Percentiles rank a stretch among this genome's conserved stretches.
phyloP scores from a whole-genome alignment of 495 filamentous ascomycete genomes.

The Eremomyces bilateralis region DNA sequence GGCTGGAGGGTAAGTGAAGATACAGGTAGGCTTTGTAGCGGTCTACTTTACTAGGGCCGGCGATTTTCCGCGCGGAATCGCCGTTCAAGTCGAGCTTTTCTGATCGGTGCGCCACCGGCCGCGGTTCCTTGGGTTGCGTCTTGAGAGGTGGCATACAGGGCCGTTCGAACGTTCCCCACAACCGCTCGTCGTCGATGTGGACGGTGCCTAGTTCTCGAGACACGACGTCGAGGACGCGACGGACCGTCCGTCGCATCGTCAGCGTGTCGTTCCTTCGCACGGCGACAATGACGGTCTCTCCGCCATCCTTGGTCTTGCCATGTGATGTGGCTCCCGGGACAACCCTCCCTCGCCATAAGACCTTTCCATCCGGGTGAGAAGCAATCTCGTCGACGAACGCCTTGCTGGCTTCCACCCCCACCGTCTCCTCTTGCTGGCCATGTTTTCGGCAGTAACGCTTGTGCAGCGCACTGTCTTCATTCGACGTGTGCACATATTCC shows the following conservation, averaged over 20 bases:
- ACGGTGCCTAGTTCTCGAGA: conserved; percentile 43
- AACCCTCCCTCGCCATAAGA: too few species aligned
- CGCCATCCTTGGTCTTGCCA: too few species aligned
- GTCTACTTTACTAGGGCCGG: too few species aligned
- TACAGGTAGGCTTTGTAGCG: conserved; percentile 45
- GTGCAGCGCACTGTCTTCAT: conserved; percentile 41
- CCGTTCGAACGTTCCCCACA: too few species aligned
- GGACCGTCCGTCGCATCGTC: conserved; percentile 32
- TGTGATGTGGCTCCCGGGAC: too few species aligned
- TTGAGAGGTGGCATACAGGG: too few species aligned
- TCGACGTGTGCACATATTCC: conserved; percentile 46
- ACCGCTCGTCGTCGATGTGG: conserved; percentile 30
- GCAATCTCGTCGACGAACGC: conserved; percentile 29
- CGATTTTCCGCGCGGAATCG: too few species aligned
- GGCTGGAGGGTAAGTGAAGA: conserved; percentile 35
- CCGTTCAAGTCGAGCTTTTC: too few species aligned
- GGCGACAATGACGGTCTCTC: conserved; percentile 32
- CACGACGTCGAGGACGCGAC: conserved; percentile 43
- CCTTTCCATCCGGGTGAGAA: too few species aligned
- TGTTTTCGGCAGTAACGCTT: conserved; percentile 52
- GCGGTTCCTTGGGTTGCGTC: too few species aligned
- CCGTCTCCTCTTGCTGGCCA: conserved; percentile 36
- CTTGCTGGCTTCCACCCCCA: conserved; percentile 42
- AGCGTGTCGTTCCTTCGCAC: conserved; percentile 34
- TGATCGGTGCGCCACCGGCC: too few species aligned